Evolutionary conservation across 2,329 filamentous ascomycete genomes (phyloP), one percentile per base, ranked within the genome.

Genomic region (Fusarium sp.): DNA sequence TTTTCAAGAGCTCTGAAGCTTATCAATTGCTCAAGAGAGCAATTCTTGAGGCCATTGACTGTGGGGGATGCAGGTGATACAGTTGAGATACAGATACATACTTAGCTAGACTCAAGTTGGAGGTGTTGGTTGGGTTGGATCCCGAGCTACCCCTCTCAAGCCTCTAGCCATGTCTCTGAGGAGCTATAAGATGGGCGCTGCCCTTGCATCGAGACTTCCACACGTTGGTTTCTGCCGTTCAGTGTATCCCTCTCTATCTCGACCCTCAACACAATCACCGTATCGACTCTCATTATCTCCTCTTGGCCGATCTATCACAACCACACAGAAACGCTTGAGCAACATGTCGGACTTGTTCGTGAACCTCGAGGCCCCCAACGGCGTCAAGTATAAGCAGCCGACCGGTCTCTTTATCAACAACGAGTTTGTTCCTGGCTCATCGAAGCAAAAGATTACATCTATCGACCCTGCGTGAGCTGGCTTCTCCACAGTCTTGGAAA

Each of bases 321-420:
- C 63, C 38, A 55, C 62, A 62, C 62, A 54, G 63, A 62, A 49
- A 64, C 58, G 41, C 47, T 66, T 68, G 69, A 76, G 63, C 60
- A 73, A 61, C 22, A 77, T 77, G 75, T 65, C 75, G 39, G 66
- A 69, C 46, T 41, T 76, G 39, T 76, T 71, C 29, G 82, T 90
- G 58, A 86, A 93, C 77, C 87, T 95, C 64, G 93, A 89, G 58
- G 92, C 93, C 61, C 93, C 93, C 14, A 95, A 95, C 81, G 93
- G 93, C 77, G 86, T 85, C 81, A 91, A 90, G 78, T 95, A 93
- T 81, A 84, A 82, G 18, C 92, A 94, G 83, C 92, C 93, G 4
- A 87, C 89, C 33, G 93, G 93, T 35, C 86, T 95, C 13, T 95
- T 94, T 81, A 95, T 95, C 84, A 93, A 94, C 84, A 95, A 95